These are phyloP conservation scores for Mucor piriformis DNA, from an alignment of 371 early-diverging fungal species.

Conservation along the genomic window DNA sequence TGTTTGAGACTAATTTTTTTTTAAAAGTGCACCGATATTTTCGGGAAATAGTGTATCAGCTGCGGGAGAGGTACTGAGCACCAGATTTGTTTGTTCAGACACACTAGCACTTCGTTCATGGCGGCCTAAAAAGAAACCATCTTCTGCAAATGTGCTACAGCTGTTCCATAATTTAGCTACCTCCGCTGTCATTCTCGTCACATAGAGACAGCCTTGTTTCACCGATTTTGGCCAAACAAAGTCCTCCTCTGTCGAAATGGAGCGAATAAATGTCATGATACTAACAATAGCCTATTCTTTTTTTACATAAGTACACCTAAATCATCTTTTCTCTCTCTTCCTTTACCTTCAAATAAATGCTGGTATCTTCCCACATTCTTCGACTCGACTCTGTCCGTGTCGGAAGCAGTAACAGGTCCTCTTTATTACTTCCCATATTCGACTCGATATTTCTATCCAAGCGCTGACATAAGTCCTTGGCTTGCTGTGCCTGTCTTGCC, in stretches of 20 bases:
- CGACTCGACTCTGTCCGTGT: slow-evolving; percentile 22
- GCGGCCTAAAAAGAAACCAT: slow-evolving; percentile 34
- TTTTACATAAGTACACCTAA: background rate
- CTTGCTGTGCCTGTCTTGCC: slow-evolving; percentile 26
- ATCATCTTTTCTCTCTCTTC: no score
- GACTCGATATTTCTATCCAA: slow-evolving; percentile 33
- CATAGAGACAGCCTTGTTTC: slow-evolving; percentile 50
- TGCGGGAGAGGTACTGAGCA: background rate
- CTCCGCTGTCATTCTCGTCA: slow-evolving; percentile 53
- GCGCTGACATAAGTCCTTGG: slow-evolving; percentile 28
- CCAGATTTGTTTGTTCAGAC: slow-evolving; percentile 5
- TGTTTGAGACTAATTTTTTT: no score
- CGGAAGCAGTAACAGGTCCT: slow-evolving; percentile 6
- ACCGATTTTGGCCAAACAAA: slow-evolving; percentile 47
- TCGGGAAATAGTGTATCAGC: no score
- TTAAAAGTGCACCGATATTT: no score
- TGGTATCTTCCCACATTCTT: slow-evolving; percentile 47
- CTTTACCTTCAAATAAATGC: slow-evolving; percentile 44
- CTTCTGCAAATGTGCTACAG: slow-evolving; percentile 39
- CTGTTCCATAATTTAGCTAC: slow-evolving; percentile 53
- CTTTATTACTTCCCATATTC: slow-evolving; percentile 20
- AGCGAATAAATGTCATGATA: slow-evolving; percentile 44
- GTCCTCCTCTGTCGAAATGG: slow-evolving; percentile 48
- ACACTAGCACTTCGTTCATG: slow-evolving; percentile 20
- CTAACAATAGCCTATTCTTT: slow-evolving; percentile 36